A percentile compares a stretch with the other conserved stretches of the same genome.
Evolutionary conservation across 108 stramenopile species (phyloP).

Genomic region (Pseudonitzschia delicatissima): DNA sequence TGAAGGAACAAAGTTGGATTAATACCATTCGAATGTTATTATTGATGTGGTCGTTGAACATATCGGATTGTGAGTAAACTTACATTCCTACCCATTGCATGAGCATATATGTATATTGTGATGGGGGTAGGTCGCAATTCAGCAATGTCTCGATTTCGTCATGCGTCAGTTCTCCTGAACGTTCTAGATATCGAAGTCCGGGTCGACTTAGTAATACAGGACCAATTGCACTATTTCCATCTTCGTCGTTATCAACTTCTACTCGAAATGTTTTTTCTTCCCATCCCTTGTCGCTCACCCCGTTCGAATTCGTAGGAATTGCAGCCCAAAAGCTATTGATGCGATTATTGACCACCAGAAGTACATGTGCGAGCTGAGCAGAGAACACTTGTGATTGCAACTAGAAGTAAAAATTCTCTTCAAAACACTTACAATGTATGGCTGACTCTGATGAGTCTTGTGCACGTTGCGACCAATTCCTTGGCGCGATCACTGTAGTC

Average conservation of each 20-base stretch:
- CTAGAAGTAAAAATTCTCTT: not conserved
- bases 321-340: slow-evolving; percentile 49
- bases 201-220: slow-evolving; percentile 47
- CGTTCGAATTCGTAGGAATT: slow-evolving; percentile 43
- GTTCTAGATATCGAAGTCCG: slow-evolving; percentile 42
- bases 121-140: slow-evolving; percentile 49
- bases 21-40: too few relatives aligned
- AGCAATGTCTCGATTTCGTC: slow-evolving; percentile 41
- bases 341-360: not conserved
- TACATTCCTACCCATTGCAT: slow-evolving; percentile 58
- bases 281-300: slow-evolving; percentile 6
- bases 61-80: not conserved
- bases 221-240: slow-evolving; percentile 29
- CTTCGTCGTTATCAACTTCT: slow-evolving; percentile 3
- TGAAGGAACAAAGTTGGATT: not conserved
- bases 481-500: slow-evolving; percentile 31
- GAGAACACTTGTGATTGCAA: not conserved
- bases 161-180: slow-evolving; percentile 40
- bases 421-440: slow-evolving; percentile 41
- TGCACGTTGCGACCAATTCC: slow-evolving; percentile 39
- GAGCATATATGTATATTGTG: slow-evolving; percentile 55
- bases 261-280: not conserved
- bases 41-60: too few relatives aligned
- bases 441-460: slow-evolving; percentile 42
- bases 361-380: not conserved